Conservation (phyloP, 1,284 basidiomycete species). For the Fomitopsis betulina region DNA sequence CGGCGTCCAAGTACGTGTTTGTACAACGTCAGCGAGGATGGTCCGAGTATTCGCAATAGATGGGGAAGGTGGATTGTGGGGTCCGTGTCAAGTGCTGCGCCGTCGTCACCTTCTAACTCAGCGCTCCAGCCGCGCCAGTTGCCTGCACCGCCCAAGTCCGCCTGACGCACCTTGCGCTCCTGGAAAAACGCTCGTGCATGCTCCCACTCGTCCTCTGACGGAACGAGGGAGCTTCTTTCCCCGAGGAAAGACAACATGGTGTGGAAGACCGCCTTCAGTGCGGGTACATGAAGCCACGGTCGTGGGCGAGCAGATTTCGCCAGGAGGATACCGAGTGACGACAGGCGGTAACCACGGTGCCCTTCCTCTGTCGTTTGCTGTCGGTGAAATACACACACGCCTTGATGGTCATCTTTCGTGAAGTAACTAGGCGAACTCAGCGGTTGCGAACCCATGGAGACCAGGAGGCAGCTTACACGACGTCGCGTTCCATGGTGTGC, state of each 20-base stretch:
- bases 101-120: conserved; percentile 47
- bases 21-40: conserved; percentile 70
- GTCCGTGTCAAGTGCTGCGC: conserved; percentile 25
- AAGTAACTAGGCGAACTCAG: conserved; percentile 50
- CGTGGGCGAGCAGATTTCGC: conserved; percentile 57
- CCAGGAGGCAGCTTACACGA: conserved; percentile 47
- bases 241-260: conserved; percentile 51
- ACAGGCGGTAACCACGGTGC: conserved; percentile 73
- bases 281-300: conserved; percentile 65
- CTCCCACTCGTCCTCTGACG: conserved; percentile 57
- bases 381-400: conserved; percentile 67
- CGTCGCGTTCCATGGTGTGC: conserved; percentile 73
- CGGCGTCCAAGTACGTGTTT: conserved; percentile 70
- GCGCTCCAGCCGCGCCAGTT: conserved; percentile 64
- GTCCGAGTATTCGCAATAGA: conserved; percentile 68
- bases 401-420: conserved; percentile 60
- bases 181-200: conserved; percentile 62
- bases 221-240: conserved; percentile 41
- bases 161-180: conserved; percentile 43
- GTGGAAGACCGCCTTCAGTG: conserved; percentile 55
- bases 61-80: conserved; percentile 65
- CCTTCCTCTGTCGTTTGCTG: conserved; percentile 62
- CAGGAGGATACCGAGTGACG: conserved; percentile 71
- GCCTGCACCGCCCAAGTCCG: conserved; percentile 46
- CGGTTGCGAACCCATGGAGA: conserved; percentile 6